These are phyloP conservation scores for Crithidia sp. DNA, from an alignment of 208 protist species.

Conservation along the genomic window DNA sequence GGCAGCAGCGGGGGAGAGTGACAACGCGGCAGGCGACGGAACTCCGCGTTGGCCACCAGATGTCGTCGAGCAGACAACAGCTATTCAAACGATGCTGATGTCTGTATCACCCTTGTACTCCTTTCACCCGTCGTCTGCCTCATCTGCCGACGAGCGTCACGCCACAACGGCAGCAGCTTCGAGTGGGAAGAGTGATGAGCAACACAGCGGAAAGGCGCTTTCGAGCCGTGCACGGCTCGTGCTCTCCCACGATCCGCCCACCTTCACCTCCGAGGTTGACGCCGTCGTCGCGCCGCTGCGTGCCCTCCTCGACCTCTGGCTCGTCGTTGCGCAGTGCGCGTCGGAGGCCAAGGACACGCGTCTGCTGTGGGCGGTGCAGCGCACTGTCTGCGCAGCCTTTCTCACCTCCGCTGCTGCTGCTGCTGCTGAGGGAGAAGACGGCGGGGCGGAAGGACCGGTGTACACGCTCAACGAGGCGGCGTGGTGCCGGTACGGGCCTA, in stretches of 20 bases:
- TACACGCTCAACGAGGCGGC: constrained; percentile 25
- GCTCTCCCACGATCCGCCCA: constrained; percentile 14
- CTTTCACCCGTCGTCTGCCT: constrained; percentile 7
- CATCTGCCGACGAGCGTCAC: background rate
- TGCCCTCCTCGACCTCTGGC: constrained; percentile 41
- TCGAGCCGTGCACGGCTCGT: constrained; percentile 5
- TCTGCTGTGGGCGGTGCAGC: constrained; percentile 48
- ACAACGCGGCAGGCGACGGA: background rate
- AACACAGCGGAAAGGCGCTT: background rate
- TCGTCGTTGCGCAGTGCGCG: constrained; percentile 55
- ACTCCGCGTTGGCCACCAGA: constrained; percentile 20
- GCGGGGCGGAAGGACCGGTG: background rate
- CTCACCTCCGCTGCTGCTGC: background rate
- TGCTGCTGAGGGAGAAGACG: background rate
- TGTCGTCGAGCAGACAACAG: constrained; percentile 17
- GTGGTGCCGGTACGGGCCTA: constrained; percentile 21
- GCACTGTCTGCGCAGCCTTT: constrained; percentile 55
- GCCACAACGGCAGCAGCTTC: background rate
- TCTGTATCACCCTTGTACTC: constrained; percentile 42
- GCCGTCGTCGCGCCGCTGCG: constrained; percentile 38
- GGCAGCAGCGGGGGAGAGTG: background rate
- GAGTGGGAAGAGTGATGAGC: background rate
- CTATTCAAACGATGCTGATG: constrained; percentile 33
- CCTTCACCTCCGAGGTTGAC: constrained; percentile 11
- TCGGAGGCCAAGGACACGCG: constrained; percentile 58